Conservation (phyloP, 192 early-diverging fungal genomes). For the Coemansia sp. region DNA sequence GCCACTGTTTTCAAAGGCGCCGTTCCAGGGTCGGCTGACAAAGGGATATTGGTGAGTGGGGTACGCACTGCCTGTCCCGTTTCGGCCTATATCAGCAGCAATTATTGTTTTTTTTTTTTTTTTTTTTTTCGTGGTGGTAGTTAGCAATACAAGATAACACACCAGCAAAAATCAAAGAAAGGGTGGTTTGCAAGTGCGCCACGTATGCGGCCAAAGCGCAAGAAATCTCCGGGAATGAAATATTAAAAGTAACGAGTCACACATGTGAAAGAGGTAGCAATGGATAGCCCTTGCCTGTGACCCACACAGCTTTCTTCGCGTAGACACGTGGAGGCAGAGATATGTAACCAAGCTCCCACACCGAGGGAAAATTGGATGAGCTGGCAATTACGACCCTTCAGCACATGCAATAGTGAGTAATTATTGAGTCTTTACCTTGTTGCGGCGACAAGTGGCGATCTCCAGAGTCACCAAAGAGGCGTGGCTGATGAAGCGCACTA, state of each 20-base stretch:
- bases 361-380: neutral
- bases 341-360: neutral
- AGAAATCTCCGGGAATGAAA: neutral
- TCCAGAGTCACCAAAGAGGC: conserved; percentile 30
- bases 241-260: neutral
- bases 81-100: conserved; percentile 26
- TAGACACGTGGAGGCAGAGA: neutral
- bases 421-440: conserved; percentile 13
- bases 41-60: conserved; percentile 44
- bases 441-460: conserved; percentile 20
- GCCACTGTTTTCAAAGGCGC: conserved; percentile 40
- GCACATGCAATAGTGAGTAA: neutral
- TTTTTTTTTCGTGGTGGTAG: neutral
- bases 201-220: conserved; percentile 15
- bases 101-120: no score
- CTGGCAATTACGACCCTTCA: no score
- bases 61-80: conserved; percentile 42
- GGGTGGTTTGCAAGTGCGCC: conserved; percentile 16
- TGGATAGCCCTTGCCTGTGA: no score
- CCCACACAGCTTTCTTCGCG: neutral
- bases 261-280: no score
- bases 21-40: conserved; percentile 48
- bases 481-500: conserved; percentile 17
- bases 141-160: neutral
- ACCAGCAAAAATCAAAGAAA: neutral